Base-by-base conservation (phyloP, 192 early-diverging fungal genomes). In the Coemansia sp. region DNA sequence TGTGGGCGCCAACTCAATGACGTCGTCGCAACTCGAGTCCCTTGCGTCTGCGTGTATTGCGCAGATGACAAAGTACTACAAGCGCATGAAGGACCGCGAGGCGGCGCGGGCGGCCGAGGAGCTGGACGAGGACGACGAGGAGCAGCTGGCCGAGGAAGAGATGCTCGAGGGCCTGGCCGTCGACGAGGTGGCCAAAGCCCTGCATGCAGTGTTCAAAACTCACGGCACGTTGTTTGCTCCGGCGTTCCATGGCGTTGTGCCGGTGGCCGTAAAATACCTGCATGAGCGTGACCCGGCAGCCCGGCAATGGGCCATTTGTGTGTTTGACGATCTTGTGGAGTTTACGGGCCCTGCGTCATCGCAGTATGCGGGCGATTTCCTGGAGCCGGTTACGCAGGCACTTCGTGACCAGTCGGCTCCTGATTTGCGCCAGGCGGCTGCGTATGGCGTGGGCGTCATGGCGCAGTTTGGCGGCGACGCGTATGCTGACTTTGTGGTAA, bases 41-140 rank as follows among this genome's bases (percentile, higher is more conserved):
- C 91, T 95, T 57, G 87, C 86, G 5, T 82, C 81, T 13, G 87
- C 85, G 19, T 88, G 87, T 29, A 75, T 88, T 41, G 68, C 71
- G 58, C 92, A 93, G 69, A 79, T 93, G 52, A 81, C 83, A 59
- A 92, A 89, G 66, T 95, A 91, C 78, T 83, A 89, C 64, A 65
- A 86, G 66, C 88, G 92, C 55, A 73, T 89, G 65, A 79, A 88
- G 74, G 85, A 88, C 53, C 88, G 94, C 57, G 88, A 88, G 70
- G 90, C 85, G 18, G 82, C 84, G 9, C 86, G 91, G 2, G 83
- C 84, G 19, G 88, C 86, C 50, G 84, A 84, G 24, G 95, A 98
- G 71, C 88, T 90, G 71, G 95, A 97, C 69, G 90, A 87, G 14
- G 95, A 96, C 66, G 94, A 95, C 64, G 97, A 97, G 65, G 95